A percentile compares a stretch with the other conserved stretches of the same genome.
Evolutionary conservation across 202 grass and related monocot genomes (phyloP).

Genomic region (Panicum virgatum): DNA sequence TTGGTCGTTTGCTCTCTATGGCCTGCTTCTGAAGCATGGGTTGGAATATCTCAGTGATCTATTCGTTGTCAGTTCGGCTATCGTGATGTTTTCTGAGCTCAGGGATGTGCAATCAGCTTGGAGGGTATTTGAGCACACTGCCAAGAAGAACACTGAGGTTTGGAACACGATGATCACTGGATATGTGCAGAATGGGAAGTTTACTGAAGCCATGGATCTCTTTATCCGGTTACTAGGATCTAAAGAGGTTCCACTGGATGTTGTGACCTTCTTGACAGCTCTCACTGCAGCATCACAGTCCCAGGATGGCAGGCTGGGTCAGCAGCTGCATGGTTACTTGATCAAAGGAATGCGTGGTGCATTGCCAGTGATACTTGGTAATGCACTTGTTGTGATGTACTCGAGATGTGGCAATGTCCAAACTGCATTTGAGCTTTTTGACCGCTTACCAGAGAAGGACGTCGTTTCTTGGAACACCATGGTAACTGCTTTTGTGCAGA

Average conservation of each 20-base stretch:
- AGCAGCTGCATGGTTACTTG: conserved; percentile 77
- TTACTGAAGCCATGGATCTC: conserved; percentile 63
- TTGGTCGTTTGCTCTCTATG: conserved; percentile 58
- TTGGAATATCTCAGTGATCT: conserved; percentile 59
- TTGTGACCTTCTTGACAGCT: conserved; percentile 75
- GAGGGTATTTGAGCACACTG: conserved; percentile 51
- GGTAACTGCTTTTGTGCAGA: conserved; percentile 87
- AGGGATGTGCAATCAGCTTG: conserved; percentile 55
- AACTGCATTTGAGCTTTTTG: conserved; percentile 71
- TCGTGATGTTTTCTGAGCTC: conserved; percentile 65
- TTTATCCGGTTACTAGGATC: conserved; percentile 60
- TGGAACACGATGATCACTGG: conserved; percentile 97
- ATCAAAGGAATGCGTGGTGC: conserved; percentile 43
- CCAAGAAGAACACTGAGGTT: conserved; percentile 77
- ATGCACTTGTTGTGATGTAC: conserved; percentile 85
- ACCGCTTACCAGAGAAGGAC: conserved; percentile 73
- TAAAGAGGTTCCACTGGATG: conserved; percentile 48
- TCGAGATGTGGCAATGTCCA: conserved; percentile 69
- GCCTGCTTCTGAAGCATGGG: conserved; percentile 72
- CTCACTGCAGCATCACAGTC: conserved; percentile 73
- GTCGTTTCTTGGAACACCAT: conserved; percentile 96
- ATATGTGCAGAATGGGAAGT: conserved; percentile 67
- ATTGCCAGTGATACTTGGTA: conserved; percentile 72
- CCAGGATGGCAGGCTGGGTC: conserved; percentile 67
- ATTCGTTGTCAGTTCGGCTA: conserved; percentile 72